These are phyloP conservation scores for Suaeda aralocaspica DNA, from an alignment of 148 eudicot genomes.

Conservation along the genomic window DNA sequence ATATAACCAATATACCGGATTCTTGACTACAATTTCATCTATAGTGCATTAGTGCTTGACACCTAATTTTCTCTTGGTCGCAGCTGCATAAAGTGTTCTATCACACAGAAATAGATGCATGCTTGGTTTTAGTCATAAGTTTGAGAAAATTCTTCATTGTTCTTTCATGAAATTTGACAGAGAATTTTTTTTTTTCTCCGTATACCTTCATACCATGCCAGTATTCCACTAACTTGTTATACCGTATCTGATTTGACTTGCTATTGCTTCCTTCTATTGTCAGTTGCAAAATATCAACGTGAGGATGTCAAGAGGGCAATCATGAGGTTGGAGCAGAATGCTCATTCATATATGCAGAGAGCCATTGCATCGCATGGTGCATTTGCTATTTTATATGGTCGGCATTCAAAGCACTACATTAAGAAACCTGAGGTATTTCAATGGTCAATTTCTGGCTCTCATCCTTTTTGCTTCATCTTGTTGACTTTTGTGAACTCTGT, in stretches of 20 bases:
- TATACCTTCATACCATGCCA: background rate
- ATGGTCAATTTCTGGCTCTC: background rate
- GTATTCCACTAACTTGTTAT: background rate
- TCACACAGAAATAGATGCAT: background rate
- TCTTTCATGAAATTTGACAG: background rate
- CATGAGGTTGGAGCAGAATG: slow-evolving; percentile 59
- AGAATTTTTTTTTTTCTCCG: background rate
- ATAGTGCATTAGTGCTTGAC: background rate
- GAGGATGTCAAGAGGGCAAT: slow-evolving; percentile 47
- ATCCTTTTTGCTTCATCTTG: background rate
- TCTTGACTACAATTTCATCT: background rate
- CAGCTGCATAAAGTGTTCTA: background rate
- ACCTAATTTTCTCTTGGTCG: background rate
- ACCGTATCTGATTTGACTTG: slow-evolving; percentile 2
- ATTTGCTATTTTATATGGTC: slow-evolving; percentile 56
- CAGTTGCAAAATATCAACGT: slow-evolving; percentile 50
- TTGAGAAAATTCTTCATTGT: background rate
- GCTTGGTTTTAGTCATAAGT: background rate
- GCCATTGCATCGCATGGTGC: slow-evolving; percentile 55
- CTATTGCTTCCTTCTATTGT: slow-evolving; percentile 18
- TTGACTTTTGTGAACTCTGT: background rate
- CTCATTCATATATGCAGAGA: slow-evolving; percentile 47
- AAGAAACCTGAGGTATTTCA: slow-evolving; percentile 60
- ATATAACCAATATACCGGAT: too few relatives aligned
- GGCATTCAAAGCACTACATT: slow-evolving; percentile 48